Percentiles rank a stretch among this genome's conserved stretches.
phyloP scores from a whole-genome alignment of 148 eudicot genomes.

The Dysphania ambrosioides region DNA sequence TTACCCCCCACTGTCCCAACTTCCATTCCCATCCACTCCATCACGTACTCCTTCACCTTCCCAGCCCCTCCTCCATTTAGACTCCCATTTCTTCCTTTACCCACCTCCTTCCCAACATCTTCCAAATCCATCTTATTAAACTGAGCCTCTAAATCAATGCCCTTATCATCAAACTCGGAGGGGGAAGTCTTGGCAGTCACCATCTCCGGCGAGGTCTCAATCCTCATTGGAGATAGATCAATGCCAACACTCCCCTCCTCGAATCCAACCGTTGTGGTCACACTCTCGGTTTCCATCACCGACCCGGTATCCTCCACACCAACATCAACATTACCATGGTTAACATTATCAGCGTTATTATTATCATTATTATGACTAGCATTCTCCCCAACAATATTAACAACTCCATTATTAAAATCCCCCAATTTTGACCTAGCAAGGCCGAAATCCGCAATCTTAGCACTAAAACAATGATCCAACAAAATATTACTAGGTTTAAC shows the following conservation, averaged over 20 bases:
- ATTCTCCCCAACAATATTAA: conserved; percentile 18
- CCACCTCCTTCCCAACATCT: conserved; percentile 16
- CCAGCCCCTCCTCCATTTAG: conserved; percentile 38
- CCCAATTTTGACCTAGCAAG: conserved; percentile 64
- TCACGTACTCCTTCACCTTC: conserved; percentile 87
- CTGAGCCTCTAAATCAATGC: conserved; percentile 28
- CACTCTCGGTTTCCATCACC: conserved; percentile 66
- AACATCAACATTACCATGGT: conserved; percentile 26
- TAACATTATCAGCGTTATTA: conserved; percentile 15
- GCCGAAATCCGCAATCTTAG: conserved; percentile 89
- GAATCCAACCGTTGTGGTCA: conserved; percentile 45
- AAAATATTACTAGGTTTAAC: conserved; percentile 88
- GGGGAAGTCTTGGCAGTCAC: conserved; percentile 40
- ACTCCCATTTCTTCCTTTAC: conserved; percentile 28
- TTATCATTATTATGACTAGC: conserved; percentile 29
- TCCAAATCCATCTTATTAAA: conserved; percentile 9
- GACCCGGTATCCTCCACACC: conserved; percentile 57
- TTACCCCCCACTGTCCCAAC: conserved; percentile 65
- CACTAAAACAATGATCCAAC: conserved; percentile 52
- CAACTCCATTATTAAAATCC: conserved; percentile 26
- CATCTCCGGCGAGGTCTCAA: conserved; percentile 67
- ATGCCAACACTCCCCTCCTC: conserved; percentile 48
- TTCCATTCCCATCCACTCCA: conserved; percentile 90
- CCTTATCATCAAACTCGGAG: conserved; percentile 42
- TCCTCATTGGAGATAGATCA: conserved; percentile 59